A percentile compares a stretch with the other conserved stretches of the same genome.
phyloP scores from a whole-genome alignment of 352 stramenopile species.

The Globisporangium nagaii region DNA sequence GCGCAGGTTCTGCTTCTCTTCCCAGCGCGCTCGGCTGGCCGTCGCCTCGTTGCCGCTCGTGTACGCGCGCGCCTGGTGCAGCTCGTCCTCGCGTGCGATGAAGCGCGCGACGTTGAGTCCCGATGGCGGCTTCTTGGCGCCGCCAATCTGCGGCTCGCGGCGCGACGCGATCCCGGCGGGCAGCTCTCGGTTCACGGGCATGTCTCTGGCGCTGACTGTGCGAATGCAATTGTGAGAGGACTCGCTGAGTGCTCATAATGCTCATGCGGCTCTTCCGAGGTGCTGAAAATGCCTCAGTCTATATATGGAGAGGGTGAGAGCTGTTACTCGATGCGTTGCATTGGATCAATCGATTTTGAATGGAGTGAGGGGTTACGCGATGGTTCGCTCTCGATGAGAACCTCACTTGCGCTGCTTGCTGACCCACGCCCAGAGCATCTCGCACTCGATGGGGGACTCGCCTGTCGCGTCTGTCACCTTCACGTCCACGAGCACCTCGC shows the following conservation, averaged over 20 bases:
- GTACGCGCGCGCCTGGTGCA: constrained; percentile 58
- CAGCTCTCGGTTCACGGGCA: constrained; percentile 47
- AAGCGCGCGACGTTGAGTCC: constrained; percentile 69
- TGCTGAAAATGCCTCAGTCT: background rate
- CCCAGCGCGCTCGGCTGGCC: constrained; percentile 54
- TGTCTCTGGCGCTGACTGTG: constrained; percentile 4
- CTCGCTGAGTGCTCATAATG: too few species aligned
- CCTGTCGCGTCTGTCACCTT: constrained; percentile 67
- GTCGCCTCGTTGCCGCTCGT: constrained; percentile 40
- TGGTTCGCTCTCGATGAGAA: too few species aligned
- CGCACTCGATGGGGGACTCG: constrained; percentile 71
- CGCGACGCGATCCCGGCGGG: constrained; percentile 45
- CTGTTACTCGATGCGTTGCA: too few species aligned
- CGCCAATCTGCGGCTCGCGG: constrained; percentile 14
- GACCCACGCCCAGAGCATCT: constrained; percentile 86
- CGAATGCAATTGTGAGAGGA: too few species aligned
- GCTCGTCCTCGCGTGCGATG: constrained; percentile 70
- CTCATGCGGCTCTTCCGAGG: too few species aligned
- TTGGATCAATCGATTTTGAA: too few species aligned
- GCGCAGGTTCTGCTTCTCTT: constrained; percentile 69
- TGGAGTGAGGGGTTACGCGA: too few species aligned
- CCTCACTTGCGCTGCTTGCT: constrained; percentile 40
- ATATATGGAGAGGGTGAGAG: background rate
- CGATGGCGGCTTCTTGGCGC: constrained; percentile 32
- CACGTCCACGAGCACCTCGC: constrained; percentile 65